Percentiles rank a stretch among this genome's conserved stretches.
These are phyloP conservation scores for Lipomyces chichibuensis DNA, from an alignment of 805 yeast species.

Conservation along the genomic window DNA sequence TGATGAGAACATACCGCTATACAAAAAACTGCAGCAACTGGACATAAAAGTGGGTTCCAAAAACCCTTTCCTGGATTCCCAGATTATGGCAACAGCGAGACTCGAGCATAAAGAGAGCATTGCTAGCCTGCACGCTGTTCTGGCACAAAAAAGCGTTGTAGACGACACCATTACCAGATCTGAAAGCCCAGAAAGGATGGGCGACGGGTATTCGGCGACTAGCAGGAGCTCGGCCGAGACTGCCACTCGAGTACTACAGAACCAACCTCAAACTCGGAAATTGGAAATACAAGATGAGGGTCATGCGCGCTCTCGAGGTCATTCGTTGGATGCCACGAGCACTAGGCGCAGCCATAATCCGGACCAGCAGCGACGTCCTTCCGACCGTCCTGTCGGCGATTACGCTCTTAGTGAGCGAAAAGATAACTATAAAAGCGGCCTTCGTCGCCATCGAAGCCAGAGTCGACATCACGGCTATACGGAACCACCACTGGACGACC, in stretches of 20 bases:
- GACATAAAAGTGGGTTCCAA: conserved; percentile 23
- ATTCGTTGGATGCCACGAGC: background rate
- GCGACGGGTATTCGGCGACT: background rate
- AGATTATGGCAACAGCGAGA: conserved; percentile 12
- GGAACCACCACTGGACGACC: background rate
- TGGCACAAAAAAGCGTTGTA: background rate
- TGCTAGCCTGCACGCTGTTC: background rate
- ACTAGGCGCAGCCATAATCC: background rate
- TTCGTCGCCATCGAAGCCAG: background rate
- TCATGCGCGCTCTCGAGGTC: background rate
- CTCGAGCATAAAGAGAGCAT: background rate
- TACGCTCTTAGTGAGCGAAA: background rate
- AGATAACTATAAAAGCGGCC: background rate
- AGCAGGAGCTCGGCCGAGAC: background rate
- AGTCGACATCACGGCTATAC: background rate
- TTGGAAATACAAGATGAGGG: background rate
- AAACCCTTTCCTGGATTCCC: conserved; percentile 29
- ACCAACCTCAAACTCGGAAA: background rate
- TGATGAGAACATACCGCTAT: conserved; percentile 28
- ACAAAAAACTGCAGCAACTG: conserved; percentile 23
- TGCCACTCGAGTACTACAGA: background rate
- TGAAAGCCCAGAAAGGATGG: background rate
- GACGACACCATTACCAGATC: background rate
- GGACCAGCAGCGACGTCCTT: background rate
- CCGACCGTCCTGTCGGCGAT: background rate